Evolutionary conservation across 805 yeast species (phyloP).

Genomic region (Sugiyamaella mastotermitis): DNA sequence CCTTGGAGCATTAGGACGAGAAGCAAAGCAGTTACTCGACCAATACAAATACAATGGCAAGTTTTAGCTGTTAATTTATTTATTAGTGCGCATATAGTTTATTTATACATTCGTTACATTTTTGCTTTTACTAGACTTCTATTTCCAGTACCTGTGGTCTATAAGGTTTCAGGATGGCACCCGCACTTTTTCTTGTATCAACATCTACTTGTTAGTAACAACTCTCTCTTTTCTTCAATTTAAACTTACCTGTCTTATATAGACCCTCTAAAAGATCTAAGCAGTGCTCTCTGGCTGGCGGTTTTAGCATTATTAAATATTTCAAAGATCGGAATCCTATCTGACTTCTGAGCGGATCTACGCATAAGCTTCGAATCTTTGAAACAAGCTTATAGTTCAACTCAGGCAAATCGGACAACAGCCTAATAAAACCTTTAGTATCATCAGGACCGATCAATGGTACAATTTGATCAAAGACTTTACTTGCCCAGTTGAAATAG

Average conservation of each 20-base stretch:
- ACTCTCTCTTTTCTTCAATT: neutral
- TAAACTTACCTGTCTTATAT: slow-evolving; percentile 13
- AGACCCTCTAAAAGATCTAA: slow-evolving; percentile 31
- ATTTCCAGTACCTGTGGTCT: slow-evolving; percentile 19
- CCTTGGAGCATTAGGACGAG: slow-evolving; percentile 23
- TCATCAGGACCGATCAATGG: slow-evolving; percentile 82
- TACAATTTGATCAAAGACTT: slow-evolving; percentile 68
- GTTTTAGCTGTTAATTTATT: slow-evolving; percentile 4
- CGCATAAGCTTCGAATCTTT: slow-evolving; percentile 65
- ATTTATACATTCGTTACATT: slow-evolving; percentile 6
- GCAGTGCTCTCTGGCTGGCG: slow-evolving; percentile 59
- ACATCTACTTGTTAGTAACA: slow-evolving; percentile 9
- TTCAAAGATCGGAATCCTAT: slow-evolving; percentile 80
- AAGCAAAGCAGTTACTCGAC: slow-evolving; percentile 25
- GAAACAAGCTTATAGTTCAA: slow-evolving; percentile 56
- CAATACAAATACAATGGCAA: slow-evolving; percentile 19
- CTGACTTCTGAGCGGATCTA: slow-evolving; percentile 76
- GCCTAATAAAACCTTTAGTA: slow-evolving; percentile 70
- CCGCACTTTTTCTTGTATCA: slow-evolving; percentile 15
- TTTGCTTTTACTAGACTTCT: neutral
- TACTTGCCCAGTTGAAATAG: slow-evolving; percentile 66
- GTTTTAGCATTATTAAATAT: slow-evolving; percentile 78
- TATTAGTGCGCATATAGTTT: slow-evolving; percentile 3
- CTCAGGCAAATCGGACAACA: slow-evolving; percentile 82
- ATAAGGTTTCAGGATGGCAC: slow-evolving; percentile 25